Evolutionary conservation across 768 basidiomycete species (phyloP), one percentile per base, ranked within the genome.

Genomic region (Trametes cingulata): DNA sequence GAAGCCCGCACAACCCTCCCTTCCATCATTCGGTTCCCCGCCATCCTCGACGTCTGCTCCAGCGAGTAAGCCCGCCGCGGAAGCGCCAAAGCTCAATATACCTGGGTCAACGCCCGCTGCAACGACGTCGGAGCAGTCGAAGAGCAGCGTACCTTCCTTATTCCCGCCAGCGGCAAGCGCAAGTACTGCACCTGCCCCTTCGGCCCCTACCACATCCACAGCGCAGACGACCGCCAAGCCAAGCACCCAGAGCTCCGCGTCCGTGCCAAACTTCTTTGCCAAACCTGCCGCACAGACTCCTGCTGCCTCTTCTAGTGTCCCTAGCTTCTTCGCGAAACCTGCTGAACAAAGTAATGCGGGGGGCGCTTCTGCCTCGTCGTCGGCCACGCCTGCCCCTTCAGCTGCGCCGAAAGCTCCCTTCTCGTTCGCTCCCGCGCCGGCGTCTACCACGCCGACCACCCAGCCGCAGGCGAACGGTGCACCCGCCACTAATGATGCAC

Each of bases 311-410:
- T 50, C 45, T 10, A 46, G 65, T 19, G 49, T 69, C 22, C 68
- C 75, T 27, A 73, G 71, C 56, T 71, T 74, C 61, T 73, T 75
- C 40, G 62, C 61, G 24, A 74, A 78, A 54, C 47, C 69, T 15
- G 58, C 69, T 19, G 15, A 56, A 6, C 60, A 63, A 35, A 41
- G 43, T 36, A 10, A 63, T 22, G 45, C 61, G 22, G 22, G 60
- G 4, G 14, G 49, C 17, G n/a, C 54, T n/a, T 45, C 53, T 19
- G 27, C 64, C 25, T 41, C 60, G 3, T 12, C 67, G 22, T 24
- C 58, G 9, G 39, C 60, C 2, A 35, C 59, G 9, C n/a, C 62
- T 19, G 25, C 62, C 24, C 41, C 63, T 17, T 22, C 67, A 4
- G 49, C 27, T 27, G 55, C 63, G 37, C 43, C 51, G 12, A 56